Percentiles rank a stretch among this genome's conserved stretches.
phyloP scores from a whole-genome alignment of 495 filamentous ascomycete species.

The Hypoxylon intermedium region DNA sequence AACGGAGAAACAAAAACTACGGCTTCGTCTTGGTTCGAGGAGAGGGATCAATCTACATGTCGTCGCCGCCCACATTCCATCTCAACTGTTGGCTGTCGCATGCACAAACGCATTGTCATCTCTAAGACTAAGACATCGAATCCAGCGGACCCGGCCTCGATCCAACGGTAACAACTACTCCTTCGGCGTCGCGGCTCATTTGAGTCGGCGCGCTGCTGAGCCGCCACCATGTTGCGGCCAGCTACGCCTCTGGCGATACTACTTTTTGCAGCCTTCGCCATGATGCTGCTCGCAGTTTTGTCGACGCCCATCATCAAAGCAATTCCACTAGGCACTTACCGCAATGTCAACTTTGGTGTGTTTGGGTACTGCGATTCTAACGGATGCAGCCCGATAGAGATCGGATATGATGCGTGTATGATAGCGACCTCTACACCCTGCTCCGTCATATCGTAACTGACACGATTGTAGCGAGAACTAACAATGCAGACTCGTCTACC shows the following conservation, averaged over 20 bases:
- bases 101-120: conserved; percentile 19
- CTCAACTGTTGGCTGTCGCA: conserved; percentile 21
- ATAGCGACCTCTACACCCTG: conserved; percentile 40
- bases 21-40: neutral
- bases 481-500: conserved; percentile 48
- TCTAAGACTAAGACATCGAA: conserved; percentile 14
- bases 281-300: conserved; percentile 85
- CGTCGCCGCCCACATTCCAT: conserved; percentile 21
- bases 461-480: conserved; percentile 49
- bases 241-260: conserved; percentile 90
- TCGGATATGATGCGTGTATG: conserved; percentile 89
- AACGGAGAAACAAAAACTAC: conserved; percentile 1
- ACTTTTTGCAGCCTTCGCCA: conserved; percentile 82
- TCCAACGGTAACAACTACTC: conserved; percentile 11
- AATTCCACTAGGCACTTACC: conserved; percentile 80
- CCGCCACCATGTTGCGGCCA: conserved; percentile 72
- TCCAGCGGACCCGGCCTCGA: too few species aligned
- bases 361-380: conserved; percentile 80
- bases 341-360: conserved; percentile 84
- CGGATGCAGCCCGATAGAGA: conserved; percentile 71
- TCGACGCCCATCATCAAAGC: conserved; percentile 90
- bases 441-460: conserved; percentile 16
- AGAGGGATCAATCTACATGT: conserved; percentile 30
- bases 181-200: conserved; percentile 38
- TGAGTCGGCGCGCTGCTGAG: conserved; percentile 38